phyloP scores from a whole-genome alignment of 306 rosid genomes.

The Trifolium repens region DNA sequence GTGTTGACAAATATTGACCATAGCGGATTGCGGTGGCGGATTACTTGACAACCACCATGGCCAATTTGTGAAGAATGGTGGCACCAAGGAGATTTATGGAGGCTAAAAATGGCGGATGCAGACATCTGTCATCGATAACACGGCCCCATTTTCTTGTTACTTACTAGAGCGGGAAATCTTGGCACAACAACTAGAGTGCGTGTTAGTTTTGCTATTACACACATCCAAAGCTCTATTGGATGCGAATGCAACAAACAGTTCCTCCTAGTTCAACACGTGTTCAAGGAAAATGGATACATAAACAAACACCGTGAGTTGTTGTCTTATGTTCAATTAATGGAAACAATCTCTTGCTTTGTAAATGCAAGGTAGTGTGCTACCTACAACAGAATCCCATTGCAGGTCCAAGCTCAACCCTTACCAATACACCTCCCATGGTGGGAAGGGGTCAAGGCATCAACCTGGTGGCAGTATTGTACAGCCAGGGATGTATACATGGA shows the following conservation, averaged over 20 bases:
- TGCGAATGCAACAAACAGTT: not conserved
- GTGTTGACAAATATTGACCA: not conserved
- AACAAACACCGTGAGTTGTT: not conserved
- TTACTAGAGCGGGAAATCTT: not conserved
- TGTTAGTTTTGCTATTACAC: not conserved
- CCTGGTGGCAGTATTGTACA: constrained; percentile 4
- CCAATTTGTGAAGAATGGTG: not conserved
- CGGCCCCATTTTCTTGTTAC: not conserved
- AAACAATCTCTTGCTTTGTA: not conserved
- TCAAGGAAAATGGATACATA: not conserved
- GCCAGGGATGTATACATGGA: not conserved
- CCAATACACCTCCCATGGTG: not conserved
- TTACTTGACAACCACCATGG: not conserved
- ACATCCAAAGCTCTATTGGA: constrained; percentile 3
- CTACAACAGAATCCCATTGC: not conserved
- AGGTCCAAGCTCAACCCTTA: not conserved
- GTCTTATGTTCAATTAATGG: not conserved
- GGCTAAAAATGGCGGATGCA: not conserved
- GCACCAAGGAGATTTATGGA: not conserved
- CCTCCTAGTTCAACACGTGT: not conserved
- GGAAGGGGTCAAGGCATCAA: not conserved
- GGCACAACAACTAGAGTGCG: not conserved
- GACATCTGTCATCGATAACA: not conserved
- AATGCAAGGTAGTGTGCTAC: not conserved
- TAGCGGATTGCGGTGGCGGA: not conserved